phyloP scores from a whole-genome alignment of 768 basidiomycete species.

The Suillus brevipes region DNA sequence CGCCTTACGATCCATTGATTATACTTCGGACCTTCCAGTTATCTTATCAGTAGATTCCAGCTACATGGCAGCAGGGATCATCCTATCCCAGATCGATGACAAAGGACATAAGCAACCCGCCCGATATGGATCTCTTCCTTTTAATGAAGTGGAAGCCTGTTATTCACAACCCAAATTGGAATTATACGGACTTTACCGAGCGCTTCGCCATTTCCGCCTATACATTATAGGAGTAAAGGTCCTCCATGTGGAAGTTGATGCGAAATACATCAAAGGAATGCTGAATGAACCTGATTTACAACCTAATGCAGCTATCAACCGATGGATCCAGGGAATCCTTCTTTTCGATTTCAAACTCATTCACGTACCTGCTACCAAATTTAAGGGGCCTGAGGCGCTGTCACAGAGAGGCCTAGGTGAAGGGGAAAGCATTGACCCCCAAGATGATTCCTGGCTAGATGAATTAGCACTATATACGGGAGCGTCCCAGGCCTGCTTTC shows the following conservation, averaged over 20 bases:
- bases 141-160: conserved; percentile 27
- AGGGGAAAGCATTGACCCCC: neutral
- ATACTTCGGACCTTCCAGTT: too few species aligned
- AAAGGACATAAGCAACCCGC: conserved; percentile 13
- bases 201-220: conserved; percentile 28
- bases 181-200: conserved; percentile 24
- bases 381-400: conserved; percentile 29
- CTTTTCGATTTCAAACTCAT: conserved; percentile 30
- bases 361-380: conserved; percentile 28
- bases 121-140: conserved; percentile 39
- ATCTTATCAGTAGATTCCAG: too few species aligned
- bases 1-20: too few species aligned
- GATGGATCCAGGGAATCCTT: conserved; percentile 27
- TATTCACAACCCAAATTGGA: conserved; percentile 29
- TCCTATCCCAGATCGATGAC: too few species aligned
- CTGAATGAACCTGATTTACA: conserved; percentile 30
- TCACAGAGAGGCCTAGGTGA: conserved; percentile 17
- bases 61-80: too few species aligned
- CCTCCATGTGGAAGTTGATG: conserved; percentile 26
- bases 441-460: neutral
- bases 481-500: too few species aligned
- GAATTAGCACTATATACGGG: neutral
- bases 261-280: conserved; percentile 37
- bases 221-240: neutral
- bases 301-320: conserved; percentile 34